Conservation (phyloP, 1,139 yeast species). For the Ashbya aceris region DNA sequence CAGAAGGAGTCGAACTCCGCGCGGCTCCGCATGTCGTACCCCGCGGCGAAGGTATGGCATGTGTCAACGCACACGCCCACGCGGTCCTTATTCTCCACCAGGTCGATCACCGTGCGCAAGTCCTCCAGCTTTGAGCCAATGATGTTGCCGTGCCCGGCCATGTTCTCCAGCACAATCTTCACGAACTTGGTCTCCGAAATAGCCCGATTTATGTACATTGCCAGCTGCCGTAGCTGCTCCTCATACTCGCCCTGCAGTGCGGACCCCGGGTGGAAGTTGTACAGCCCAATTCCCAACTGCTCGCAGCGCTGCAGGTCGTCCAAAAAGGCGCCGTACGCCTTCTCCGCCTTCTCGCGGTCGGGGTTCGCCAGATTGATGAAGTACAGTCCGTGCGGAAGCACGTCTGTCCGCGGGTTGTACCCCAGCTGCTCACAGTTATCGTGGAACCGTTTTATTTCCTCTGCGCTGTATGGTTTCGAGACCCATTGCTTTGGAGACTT, state of each 20-base stretch:
- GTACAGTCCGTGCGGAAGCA: constrained; percentile 91
- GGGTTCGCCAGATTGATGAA: constrained; percentile 90
- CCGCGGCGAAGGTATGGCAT: constrained; percentile 94
- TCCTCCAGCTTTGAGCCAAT: constrained; percentile 81
- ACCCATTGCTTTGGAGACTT: constrained; percentile 91
- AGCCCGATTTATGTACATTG: constrained; percentile 71
- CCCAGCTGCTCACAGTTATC: constrained; percentile 50
- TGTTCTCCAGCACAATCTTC: constrained; percentile 83
- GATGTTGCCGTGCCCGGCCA: constrained; percentile 95
- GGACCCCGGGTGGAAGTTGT: constrained; percentile 95
- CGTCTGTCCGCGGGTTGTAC: constrained; percentile 66
- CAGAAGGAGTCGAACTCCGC: constrained; percentile 57
- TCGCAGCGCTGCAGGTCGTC: constrained; percentile 89
- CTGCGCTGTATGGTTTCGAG: constrained; percentile 61
- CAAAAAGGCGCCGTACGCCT: constrained; percentile 68
- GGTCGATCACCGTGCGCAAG: constrained; percentile 59
- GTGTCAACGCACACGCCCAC: constrained; percentile 95
- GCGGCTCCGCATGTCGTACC: constrained; percentile 69
- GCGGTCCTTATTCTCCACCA: constrained; percentile 67
- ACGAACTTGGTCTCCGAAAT: constrained; percentile 66
- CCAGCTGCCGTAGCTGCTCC: constrained; percentile 57
- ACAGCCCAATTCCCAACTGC: constrained; percentile 68
- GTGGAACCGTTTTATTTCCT: constrained; percentile 60
- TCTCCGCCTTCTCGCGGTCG: constrained; percentile 65
- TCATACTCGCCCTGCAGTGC: constrained; percentile 63